Base-by-base conservation (phyloP, 2,329 filamentous ascomycete species). In the Beauveria brongniartii region DNA sequence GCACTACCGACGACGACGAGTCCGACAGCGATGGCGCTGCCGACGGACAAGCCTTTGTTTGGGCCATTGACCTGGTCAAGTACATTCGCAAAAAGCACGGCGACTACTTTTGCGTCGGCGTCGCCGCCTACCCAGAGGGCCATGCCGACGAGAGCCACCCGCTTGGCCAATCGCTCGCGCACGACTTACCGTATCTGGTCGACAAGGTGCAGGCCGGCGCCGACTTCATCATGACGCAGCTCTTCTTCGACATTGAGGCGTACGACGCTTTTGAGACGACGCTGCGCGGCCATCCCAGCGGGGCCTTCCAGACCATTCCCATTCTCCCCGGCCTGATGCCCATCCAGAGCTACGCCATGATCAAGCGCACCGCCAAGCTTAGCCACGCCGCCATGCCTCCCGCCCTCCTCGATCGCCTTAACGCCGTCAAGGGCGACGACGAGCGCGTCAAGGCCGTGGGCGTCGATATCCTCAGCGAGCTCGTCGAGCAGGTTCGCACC, bases 181-280 rank as follows among this genome's bases (percentile, higher is more conserved):
- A 89, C 64, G 94, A 99, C 74, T 76, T 99, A 62, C 90, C 92
- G 0, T 96, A 89, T 69, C 80, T 99, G 59, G 84, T 96, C 12
- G 92, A 96, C 66, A 99, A 99, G 80, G 89, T 88, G 1, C 81
- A 88, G 67, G 94, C 94, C 3, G 94, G 94, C 1, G 94, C 92
- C 55, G 92, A 97, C 75, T 99, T 99, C 71, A 89, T 99, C 74
- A 96, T 99, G 91, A 97, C 94, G 1, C 94, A 99, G 74, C 81
- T 99, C 9, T 97, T 97, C 75, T 99, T 96, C 73, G 92, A 97
- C 70, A 82, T 92, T 26, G 81, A 89, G 3, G 90, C 90, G 20
- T 99, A 95, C 71, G 82, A 87, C 60, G 79, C 79, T 40, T 97
- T 95, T 69, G 93, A 97, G 76, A 82, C 78, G 65, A 83, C 81